Evolutionary conservation across 331 rosid genomes (phyloP).

Genomic region (Spiraea crenata): DNA sequence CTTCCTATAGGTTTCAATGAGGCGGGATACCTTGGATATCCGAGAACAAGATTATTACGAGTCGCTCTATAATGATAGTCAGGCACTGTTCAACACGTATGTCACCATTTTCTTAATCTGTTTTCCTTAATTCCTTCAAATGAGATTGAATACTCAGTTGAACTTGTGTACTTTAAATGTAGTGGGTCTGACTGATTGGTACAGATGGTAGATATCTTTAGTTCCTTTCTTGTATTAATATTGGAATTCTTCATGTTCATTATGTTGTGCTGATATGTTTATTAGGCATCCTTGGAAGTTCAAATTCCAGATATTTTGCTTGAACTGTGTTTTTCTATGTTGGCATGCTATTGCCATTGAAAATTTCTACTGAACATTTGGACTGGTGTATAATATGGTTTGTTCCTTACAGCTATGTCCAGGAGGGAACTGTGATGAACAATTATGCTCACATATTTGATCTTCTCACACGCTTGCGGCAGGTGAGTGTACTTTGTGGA

Average conservation of each 20-base stretch:
- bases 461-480: slow-evolving; percentile 86
- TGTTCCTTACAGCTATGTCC: slow-evolving; percentile 53
- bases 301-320: not conserved
- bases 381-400: not conserved
- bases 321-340: not conserved
- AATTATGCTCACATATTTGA: slow-evolving; percentile 95
- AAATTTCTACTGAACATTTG: not conserved
- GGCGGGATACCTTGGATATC: slow-evolving; percentile 72
- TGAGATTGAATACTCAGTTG: not conserved
- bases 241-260: not conserved
- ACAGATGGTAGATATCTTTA: not conserved
- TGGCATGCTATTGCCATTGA: not conserved
- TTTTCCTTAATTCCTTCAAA: not conserved
- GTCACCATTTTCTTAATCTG: slow-evolving; percentile 26
- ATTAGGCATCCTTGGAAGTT: not conserved
- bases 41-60: slow-evolving; percentile 86
- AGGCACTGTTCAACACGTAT: slow-evolving; percentile 78
- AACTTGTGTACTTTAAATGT: not conserved
- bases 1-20: slow-evolving; percentile 58
- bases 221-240: not conserved
- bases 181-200: not conserved
- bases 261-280: no score
- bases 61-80: slow-evolving; percentile 82
- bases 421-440: slow-evolving; percentile 61
- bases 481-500: slow-evolving; percentile 45